A percentile compares a stretch with the other conserved stretches of the same genome.
Conservation (phyloP, 2,329 filamentous ascomycete genomes). For the Oidium heveae region DNA sequence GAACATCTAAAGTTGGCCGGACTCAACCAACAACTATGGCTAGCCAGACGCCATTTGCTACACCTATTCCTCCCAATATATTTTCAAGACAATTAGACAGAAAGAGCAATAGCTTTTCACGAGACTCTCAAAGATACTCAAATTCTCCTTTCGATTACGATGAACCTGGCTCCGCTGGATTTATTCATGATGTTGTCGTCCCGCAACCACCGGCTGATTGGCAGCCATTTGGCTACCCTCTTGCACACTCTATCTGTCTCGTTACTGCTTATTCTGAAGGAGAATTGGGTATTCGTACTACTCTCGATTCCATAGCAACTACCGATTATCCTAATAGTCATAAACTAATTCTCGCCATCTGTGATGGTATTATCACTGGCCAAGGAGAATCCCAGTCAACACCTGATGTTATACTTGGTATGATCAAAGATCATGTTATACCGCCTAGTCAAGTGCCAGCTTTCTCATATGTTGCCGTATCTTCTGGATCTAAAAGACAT, state of each 20-base stretch:
- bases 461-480: conserved; percentile 90
- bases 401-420: conserved; percentile 67
- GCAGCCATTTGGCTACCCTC: conserved; percentile 87
- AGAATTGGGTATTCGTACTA: conserved; percentile 74
- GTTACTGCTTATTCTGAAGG: conserved; percentile 96
- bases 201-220: conserved; percentile 91
- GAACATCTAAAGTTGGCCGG: conserved; percentile 21
- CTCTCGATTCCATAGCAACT: conserved; percentile 83
- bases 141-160: conserved; percentile 31
- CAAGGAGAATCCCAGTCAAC: conserved; percentile 70
- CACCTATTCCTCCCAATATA: conserved; percentile 41
- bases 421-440: conserved; percentile 82
- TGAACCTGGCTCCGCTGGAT: conserved; percentile 64
- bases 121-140: conserved; percentile 26
- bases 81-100: conserved; percentile 46
- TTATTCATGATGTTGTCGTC: conserved; percentile 87
- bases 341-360: conserved; percentile 88
- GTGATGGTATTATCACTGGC: conserved; percentile 93
- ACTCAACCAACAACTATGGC: conserved; percentile 73
- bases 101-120: conserved; percentile 39
- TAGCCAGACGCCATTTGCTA: conserved; percentile 51
- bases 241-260: conserved; percentile 80
- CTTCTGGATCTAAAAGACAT: conserved; percentile 87
- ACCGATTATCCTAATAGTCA: conserved; percentile 99
- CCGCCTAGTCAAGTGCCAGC: conserved; percentile 60